These are phyloP conservation scores for Pelargonium cotyledonis DNA, from an alignment of 441 rosid species.

Conservation along the genomic window DNA sequence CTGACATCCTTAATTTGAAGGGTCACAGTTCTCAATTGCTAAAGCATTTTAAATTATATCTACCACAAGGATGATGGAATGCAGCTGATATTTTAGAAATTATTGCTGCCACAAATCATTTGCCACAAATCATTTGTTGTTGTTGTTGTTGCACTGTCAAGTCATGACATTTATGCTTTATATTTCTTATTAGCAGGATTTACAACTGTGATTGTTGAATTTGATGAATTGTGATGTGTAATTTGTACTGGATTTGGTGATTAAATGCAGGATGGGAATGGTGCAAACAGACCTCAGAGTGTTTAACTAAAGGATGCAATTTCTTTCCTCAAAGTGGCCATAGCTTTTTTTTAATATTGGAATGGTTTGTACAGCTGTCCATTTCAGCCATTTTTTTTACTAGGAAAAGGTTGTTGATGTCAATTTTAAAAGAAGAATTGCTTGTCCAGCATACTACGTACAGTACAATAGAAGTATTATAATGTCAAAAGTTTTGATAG, in stretches of 20 bases:
- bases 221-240: neutral
- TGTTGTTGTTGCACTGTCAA: too few relatives aligned
- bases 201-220: too few relatives aligned
- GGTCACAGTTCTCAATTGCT: neutral
- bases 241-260: neutral
- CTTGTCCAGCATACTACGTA: neutral
- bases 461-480: neutral
- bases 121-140: too few relatives aligned
- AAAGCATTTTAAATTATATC: neutral
- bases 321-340: neutral
- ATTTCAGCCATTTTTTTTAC: neutral
- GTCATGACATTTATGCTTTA: too few relatives aligned
- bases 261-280: neutral
- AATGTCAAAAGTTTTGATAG: neutral
- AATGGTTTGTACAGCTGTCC: neutral
- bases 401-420: neutral
- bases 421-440: neutral
- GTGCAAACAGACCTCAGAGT: neutral
- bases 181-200: too few relatives aligned
- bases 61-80: too few relatives aligned
- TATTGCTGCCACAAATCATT: too few relatives aligned
- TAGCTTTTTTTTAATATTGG: neutral
- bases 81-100: too few relatives aligned
- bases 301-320: neutral
- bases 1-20: neutral